Conservation (phyloP, 345 rosid genomes). For the Mallotus nudiflorus region DNA sequence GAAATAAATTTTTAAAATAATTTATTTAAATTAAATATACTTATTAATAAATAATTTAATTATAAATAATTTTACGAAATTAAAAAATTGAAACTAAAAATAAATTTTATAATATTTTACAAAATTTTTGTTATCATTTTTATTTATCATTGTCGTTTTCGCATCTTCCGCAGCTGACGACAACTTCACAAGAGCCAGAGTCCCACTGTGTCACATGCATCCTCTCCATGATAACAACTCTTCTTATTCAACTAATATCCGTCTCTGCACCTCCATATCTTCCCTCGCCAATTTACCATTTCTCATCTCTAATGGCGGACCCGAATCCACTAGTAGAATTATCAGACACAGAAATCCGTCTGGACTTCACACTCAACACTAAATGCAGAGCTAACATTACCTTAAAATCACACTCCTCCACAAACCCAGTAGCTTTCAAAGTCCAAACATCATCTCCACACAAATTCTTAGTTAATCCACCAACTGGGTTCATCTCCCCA, state of each 20-base stretch:
- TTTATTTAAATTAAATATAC: no score
- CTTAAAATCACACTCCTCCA: slow-evolving; percentile 45
- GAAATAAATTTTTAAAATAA: no score
- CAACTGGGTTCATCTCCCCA: slow-evolving; percentile 50
- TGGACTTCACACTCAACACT: slow-evolving; percentile 45
- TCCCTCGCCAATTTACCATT: not conserved
- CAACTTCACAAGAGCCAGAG: not conserved
- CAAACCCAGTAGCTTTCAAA: slow-evolving; percentile 50
- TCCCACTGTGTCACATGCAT: slow-evolving; percentile 14
- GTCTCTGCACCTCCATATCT: no score
- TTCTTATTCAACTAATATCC: no score
- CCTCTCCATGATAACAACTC: not conserved
- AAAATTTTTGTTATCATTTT: no score
- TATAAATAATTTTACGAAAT: no score
- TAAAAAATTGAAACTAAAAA: no score
- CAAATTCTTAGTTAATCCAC: slow-evolving; percentile 62
- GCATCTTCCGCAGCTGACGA: not conserved
- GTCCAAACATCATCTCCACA: slow-evolving; percentile 64
- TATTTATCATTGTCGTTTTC: not conserved
- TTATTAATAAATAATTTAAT: no score
- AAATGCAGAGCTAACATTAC: slow-evolving; percentile 53
- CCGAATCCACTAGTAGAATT: slow-evolving; percentile 25
- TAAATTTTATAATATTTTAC: no score
- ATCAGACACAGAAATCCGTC: slow-evolving; percentile 41
- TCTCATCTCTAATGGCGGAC: slow-evolving; percentile 17